Percentiles rank a stretch among this genome's conserved stretches.
Evolutionary conservation across 805 yeast genomes (phyloP).

Genomic region (Huiozyma naganishii): DNA sequence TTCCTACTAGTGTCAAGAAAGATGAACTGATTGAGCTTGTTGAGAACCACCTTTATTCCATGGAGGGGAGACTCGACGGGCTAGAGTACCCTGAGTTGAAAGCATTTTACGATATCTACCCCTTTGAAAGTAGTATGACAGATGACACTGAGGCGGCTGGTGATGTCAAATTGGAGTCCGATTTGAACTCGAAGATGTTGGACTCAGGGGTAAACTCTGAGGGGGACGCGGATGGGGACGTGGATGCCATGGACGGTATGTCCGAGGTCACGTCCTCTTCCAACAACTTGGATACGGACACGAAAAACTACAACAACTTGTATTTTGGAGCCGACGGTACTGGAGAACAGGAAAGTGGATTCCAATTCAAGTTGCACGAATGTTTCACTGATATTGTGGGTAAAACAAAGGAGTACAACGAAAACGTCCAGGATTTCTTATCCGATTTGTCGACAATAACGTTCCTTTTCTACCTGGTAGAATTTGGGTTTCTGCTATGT

Average conservation of each 20-base stretch:
- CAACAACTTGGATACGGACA: background rate
- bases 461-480: slow-evolving; percentile 12
- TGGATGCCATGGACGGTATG: background rate
- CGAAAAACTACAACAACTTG: slow-evolving; percentile 3
- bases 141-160: background rate
- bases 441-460: slow-evolving; percentile 17
- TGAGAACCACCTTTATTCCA: slow-evolving; percentile 10
- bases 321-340: slow-evolving; percentile 6
- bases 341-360: background rate
- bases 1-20: slow-evolving; percentile 12
- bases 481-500: slow-evolving; percentile 8
- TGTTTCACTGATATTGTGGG: slow-evolving; percentile 13
- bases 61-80: slow-evolving; percentile 15
- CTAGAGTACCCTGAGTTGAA: slow-evolving; percentile 22
- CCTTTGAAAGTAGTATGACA: too few species aligned
- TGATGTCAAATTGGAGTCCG: slow-evolving; percentile 1
- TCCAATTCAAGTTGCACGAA: slow-evolving; percentile 16
- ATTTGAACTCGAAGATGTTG: background rate
- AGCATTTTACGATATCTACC: slow-evolving; percentile 13
- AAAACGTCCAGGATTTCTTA: slow-evolving; percentile 18
- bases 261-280: background rate
- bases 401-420: slow-evolving; percentile 11
- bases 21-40: slow-evolving; percentile 10
- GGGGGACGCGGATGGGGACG: slow-evolving; percentile 1
- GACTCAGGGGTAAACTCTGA: slow-evolving; percentile 1